phyloP scores from a whole-genome alignment of 2,329 filamentous ascomycete species.

The Epichloe brachyelytri region DNA sequence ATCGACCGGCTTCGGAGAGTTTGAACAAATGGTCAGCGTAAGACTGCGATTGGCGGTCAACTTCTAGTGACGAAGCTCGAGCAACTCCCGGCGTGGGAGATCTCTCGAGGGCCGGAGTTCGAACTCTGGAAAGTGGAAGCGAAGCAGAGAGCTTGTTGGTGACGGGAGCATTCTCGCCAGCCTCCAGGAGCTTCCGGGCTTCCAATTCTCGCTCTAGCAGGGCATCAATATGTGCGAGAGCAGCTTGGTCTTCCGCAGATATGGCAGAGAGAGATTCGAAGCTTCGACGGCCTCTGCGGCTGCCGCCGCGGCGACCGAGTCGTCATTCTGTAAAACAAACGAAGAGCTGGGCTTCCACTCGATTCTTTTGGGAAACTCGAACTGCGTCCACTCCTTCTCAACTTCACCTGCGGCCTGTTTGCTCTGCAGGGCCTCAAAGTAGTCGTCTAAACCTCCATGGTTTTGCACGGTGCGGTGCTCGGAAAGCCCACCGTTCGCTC shows the following conservation, averaged over 20 bases:
- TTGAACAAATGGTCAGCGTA: constrained; percentile 71
- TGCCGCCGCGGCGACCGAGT: constrained; percentile 24
- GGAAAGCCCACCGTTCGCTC: constrained; percentile 34
- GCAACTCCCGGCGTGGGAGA: constrained; percentile 32
- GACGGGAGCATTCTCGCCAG: constrained; percentile 28
- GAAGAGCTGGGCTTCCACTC: constrained; percentile 65
- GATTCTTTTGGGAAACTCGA: constrained; percentile 76
- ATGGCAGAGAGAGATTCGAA: constrained; percentile 24
- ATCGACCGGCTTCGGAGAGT: constrained; percentile 58
- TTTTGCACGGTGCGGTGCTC: constrained; percentile 42
- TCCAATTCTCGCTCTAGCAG: constrained; percentile 70
- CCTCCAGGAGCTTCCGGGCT: constrained; percentile 32
- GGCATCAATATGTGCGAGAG: constrained; percentile 72
- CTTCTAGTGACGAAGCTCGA: constrained; percentile 47
- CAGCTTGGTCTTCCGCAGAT: constrained; percentile 40
- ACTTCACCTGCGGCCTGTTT: constrained; percentile 50
- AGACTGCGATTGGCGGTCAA: constrained; percentile 50
- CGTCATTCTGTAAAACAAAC: constrained; percentile 47
- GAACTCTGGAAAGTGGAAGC: constrained; percentile 25
- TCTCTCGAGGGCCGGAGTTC: constrained; percentile 29
- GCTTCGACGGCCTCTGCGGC: constrained; percentile 22
- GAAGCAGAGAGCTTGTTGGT: constrained; percentile 24
- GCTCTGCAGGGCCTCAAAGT: constrained; percentile 82
- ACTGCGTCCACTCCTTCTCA: constrained; percentile 81
- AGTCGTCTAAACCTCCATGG: constrained; percentile 69